Percentiles rank a stretch among this genome's conserved stretches.
Evolutionary conservation across 140 eudicot genomes (phyloP).

Genomic region (Ambrosia hybrid): DNA sequence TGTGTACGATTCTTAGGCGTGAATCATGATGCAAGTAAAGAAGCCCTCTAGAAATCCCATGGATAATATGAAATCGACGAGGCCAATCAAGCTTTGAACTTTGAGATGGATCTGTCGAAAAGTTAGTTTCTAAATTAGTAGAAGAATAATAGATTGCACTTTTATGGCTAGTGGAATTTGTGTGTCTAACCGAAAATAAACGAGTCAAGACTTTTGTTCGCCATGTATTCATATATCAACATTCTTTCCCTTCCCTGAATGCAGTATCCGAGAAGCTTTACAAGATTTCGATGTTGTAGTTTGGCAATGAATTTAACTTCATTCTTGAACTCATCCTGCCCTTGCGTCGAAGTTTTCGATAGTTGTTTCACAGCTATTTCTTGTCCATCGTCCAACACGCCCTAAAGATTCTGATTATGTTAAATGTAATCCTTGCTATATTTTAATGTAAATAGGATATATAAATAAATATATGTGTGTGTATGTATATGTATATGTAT

Average conservation of each 20-base stretch:
- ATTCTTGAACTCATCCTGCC: slow-evolving; percentile 32
- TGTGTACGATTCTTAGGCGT: slow-evolving; percentile 27
- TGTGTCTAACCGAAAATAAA: slow-evolving; percentile 25
- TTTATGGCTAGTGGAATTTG: background rate
- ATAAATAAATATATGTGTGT: no score
- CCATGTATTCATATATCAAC: slow-evolving; percentile 36
- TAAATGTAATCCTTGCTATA: background rate
- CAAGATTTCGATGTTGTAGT: slow-evolving; percentile 35
- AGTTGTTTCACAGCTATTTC: slow-evolving; percentile 9
- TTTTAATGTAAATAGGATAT: background rate
- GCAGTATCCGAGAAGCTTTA: slow-evolving; percentile 35
- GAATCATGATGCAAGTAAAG: slow-evolving; percentile 38
- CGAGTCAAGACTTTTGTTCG: slow-evolving; percentile 32
- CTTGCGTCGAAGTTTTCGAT: slow-evolving; percentile 33
- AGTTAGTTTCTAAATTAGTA: background rate
- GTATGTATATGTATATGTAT: no score
- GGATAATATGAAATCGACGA: slow-evolving; percentile 20
- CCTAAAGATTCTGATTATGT: background rate
- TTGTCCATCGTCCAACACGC: background rate
- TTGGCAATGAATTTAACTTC: slow-evolving; percentile 29
- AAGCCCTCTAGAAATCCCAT: slow-evolving; percentile 32
- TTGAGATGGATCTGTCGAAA: background rate
- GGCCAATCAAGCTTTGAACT: slow-evolving; percentile 23
- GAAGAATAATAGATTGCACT: background rate
- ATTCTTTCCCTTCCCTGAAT: slow-evolving; percentile 32